Base-by-base conservation (phyloP, 495 filamentous ascomycete genomes). In the Tuber magnatum region DNA sequence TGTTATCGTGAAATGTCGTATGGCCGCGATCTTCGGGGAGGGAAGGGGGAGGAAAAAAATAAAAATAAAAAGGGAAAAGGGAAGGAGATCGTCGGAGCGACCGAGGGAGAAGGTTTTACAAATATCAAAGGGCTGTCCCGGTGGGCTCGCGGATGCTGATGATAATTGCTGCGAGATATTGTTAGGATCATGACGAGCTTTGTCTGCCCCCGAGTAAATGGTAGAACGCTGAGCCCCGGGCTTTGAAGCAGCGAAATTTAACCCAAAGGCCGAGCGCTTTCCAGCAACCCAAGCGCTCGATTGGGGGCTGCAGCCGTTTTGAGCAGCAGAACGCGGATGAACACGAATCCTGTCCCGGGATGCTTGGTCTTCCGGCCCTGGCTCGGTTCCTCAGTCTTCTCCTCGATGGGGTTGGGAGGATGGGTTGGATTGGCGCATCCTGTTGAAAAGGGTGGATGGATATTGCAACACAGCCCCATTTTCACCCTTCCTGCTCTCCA, bases 301-400 rank as follows among this genome's bases (percentile, higher is more conserved):
- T 20, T 43, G 61, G 71, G 40, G 61, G 24, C 35, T 73, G 70
- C 65, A 56, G 65, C 76, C 76, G 76, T 79, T 79, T 79, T 73
- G 77, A 78, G 77, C 69, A 79, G 51, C 76, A 68, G 70, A 79
- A 72, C 72, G 76, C 76, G 77, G 77, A 56, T 75, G 77, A 79
- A 79, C 77, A 79, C 77, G 77, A 79, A 79, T 79, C 77, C 22
- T 41, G n/a, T 74, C 75, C 72, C 69, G 48, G 73, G 77, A 72
- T 79, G 77, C 76, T 74, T 70, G 77, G 72, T 35, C 56, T 5
- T 65, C 5, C 28, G 56, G 56, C 3, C 56, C 56, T 65, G n/a
- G 56, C 28, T 65, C 35, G 56, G 14, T 32, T 14, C 56, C 14
- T 32, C 28, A 35, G n/a, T 32, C 32, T 65, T 35, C 16, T 20